phyloP scores from a whole-genome alignment of 352 stramenopile genomes.

The Phytophthora litchii region DNA sequence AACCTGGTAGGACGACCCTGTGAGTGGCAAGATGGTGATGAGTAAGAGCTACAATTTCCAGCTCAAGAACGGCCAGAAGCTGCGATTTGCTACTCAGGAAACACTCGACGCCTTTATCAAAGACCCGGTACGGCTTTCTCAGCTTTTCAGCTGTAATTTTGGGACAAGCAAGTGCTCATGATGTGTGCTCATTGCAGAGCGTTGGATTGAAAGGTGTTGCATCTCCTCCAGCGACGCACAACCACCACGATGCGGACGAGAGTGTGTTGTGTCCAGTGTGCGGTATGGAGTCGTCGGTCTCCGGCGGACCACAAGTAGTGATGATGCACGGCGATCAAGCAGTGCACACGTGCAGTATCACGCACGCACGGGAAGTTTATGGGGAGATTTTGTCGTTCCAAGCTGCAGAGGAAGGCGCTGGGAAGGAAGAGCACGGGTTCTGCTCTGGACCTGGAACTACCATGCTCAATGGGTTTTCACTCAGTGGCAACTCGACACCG shows the following conservation, averaged over 20 bases:
- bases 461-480: constrained; percentile 78
- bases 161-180: no score
- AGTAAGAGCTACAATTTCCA: constrained; percentile 56
- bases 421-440: constrained; percentile 33
- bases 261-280: constrained; percentile 67
- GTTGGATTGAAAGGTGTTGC: constrained; percentile 47
- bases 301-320: constrained; percentile 50
- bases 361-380: constrained; percentile 68
- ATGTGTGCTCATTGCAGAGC: constrained; percentile 26
- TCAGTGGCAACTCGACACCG: constrained; percentile 43
- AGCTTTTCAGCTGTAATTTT: no score
- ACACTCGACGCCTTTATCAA: constrained; percentile 58
- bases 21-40: constrained; percentile 78
- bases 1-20: constrained; percentile 51
- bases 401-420: constrained; percentile 17
- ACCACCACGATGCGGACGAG: constrained; percentile 8
- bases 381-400: constrained; percentile 54
- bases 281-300: constrained; percentile 65
- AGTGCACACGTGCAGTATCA: constrained; percentile 75
- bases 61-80: constrained; percentile 66
- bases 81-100: constrained; percentile 63
- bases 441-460: constrained; percentile 69
- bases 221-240: constrained; percentile 23
- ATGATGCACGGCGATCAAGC: constrained; percentile 65
- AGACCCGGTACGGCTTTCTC: constrained; percentile 42